Base-by-base conservation (phyloP, 148 eudicot genomes). In the Oxyria digyna region DNA sequence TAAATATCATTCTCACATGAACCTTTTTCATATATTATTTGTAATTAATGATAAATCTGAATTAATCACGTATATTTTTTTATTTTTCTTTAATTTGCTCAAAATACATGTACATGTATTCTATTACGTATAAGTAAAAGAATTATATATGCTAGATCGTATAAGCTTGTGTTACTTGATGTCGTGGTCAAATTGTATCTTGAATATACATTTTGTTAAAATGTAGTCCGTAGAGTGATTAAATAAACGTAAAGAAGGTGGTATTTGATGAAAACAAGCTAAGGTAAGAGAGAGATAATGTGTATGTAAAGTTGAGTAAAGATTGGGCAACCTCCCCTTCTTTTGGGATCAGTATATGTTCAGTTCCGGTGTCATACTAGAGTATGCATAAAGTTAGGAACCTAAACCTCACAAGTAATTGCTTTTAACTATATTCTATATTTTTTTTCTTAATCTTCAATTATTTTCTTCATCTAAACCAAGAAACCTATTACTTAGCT, bases 281-380 rank as follows among this genome's bases (percentile, higher is more conserved):
- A 70, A 71, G 66, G 27, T 23, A 24, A 52, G 62, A 13, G 23
- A 24, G 24, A 59, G 37, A 59, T 29, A 59, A 59, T 59, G 65
- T 59, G 65, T 59, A 29, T 29, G 65, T 59, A 54, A 59, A 32
- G 71, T 81, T 79, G 89, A 85, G 87, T 83, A 80, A 68, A 75
- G 82, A 85, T 74, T 74, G 84, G 85, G 82, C 82, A 85, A 85
- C 52, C 74, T 74, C 69, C 18, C 31, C 35, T 18, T 54, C 71
- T 33, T 50, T 63, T 62, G 23, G 67, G 68, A 23, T 33, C 4
- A 42, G 67, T 12, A 38, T 69, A 45, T 32, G 67, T 73, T 65
- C 67, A 75, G 84, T 78, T 81, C 77, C 69, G 43, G 74, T 75
- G 84, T 81, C 84, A 73, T 73, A 75, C 72, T 81, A 70, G 84